Evolutionary conservation across 1,284 basidiomycete genomes (phyloP), one percentile per base, ranked within the genome.

Genomic region (Termitomyces sp.): DNA sequence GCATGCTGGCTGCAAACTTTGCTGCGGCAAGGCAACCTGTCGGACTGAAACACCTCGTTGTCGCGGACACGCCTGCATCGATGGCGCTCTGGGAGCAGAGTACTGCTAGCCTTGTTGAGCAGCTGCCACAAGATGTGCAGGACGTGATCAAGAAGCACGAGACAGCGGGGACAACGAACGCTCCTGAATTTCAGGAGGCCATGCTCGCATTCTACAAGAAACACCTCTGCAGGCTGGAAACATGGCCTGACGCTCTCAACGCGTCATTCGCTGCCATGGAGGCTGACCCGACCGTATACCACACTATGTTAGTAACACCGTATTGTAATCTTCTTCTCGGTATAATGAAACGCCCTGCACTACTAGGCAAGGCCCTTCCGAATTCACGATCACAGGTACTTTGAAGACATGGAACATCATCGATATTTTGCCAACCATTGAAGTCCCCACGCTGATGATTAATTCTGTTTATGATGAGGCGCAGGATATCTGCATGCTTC

Each of bases 381-480:
- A 80, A 52, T 82, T 82, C 61, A 60, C 71, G 52, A 68, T 80
- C 55, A 70, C 67, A 2, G 81, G 80, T 2, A 69, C 72, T 4
- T 65, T 84, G 47, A 80, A 75, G 61, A 66, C 67, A 3, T 84
- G 80, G 80, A 69, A 68, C 8, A 68, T 81, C 42, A 62, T 78
- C 10, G 66, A 74, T 17, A 67, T 75, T 5, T 54, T 78, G 21
- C 69, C 74, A 61, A 73, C 72, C 47, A 79, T 84, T 59, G 63
- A 61, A 2, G 73, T 70, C 2, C 72, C 79, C 2, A 81, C 79
- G 1, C 65, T 83, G n/a, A 56, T 85, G 24, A 65, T 77, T 41
- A 84, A 81, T 50, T 78, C 79, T 5, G 68, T 64, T 12, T 73
- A 76, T 50, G 82, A 83, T 55, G 74, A 79, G 61, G 78, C 75